Conservation (phyloP, 768 basidiomycete genomes). For the Leucocoprinus sp. region DNA sequence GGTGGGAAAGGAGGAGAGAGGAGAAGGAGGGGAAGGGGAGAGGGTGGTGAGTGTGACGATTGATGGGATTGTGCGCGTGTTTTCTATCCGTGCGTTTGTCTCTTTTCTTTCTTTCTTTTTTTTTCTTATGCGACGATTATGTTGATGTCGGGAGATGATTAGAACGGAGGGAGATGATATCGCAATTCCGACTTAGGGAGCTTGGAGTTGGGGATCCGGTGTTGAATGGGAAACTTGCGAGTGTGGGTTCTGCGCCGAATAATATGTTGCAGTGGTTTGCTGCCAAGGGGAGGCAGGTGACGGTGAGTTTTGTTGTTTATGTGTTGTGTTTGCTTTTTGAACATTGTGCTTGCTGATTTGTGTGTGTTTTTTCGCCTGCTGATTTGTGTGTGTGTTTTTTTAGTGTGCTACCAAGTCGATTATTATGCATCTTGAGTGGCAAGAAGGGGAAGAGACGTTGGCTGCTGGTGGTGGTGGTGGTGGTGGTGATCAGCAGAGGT, state of each 20-base stretch:
- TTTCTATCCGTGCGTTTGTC: constrained; percentile 69
- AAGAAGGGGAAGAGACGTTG: constrained; percentile 42
- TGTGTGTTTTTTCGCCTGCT: too few relatives aligned
- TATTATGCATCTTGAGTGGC: constrained; percentile 82
- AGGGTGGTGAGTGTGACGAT: constrained; percentile 87
- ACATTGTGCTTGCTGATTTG: background rate
- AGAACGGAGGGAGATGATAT: constrained; percentile 80
- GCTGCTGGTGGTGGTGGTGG: too few relatives aligned
- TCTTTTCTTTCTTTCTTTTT: background rate
- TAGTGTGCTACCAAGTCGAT: constrained; percentile 87
- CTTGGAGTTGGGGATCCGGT: constrained; percentile 62
- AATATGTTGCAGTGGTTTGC: constrained; percentile 96
- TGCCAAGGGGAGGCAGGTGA: constrained; percentile 85
- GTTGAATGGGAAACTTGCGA: constrained; percentile 57
- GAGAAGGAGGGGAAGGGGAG: constrained; percentile 67
- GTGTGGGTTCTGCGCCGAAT: constrained; percentile 75
- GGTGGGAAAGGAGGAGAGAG: constrained; percentile 35
- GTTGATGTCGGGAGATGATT: too few relatives aligned
- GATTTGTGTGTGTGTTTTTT: too few relatives aligned
- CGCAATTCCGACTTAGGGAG: constrained; percentile 82
- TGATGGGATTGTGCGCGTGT: constrained; percentile 84
- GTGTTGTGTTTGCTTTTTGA: background rate
- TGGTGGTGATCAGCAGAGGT: too few relatives aligned
- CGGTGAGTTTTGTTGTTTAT: constrained; percentile 37
- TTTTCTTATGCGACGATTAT: too few relatives aligned